Evolutionary conservation across 139 green algal species (phyloP).

Genomic region (Picochlorum costavermella): DNA sequence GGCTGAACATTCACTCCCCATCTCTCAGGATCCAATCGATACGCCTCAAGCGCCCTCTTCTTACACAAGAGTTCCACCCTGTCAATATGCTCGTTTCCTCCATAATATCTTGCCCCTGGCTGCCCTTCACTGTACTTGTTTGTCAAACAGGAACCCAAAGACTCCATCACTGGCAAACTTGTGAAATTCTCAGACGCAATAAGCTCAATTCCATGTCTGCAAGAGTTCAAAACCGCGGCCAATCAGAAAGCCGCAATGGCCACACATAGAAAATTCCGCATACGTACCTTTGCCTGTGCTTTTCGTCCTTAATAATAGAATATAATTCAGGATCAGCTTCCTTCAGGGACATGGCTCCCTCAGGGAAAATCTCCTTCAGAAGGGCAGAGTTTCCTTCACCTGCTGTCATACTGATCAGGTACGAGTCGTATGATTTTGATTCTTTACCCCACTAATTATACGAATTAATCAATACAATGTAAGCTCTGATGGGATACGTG

Average conservation of each 20-base stretch:
- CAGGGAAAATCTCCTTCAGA: slow-evolving; percentile 73
- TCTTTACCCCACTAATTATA: too few relatives aligned
- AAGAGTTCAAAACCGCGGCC: not conserved
- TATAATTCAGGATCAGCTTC: slow-evolving; percentile 86
- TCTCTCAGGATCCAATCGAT: slow-evolving; percentile 43
- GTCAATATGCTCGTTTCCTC: slow-evolving; percentile 94
- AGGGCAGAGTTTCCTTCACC: not conserved
- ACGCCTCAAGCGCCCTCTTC: slow-evolving; percentile 60
- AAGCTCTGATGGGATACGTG: too few relatives aligned
- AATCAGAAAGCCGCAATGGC: not conserved
- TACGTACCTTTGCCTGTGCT: slow-evolving; percentile 76
- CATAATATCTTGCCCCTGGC: slow-evolving; percentile 91
- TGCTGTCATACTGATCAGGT: not conserved
- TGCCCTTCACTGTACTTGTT: slow-evolving; percentile 99
- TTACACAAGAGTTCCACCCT: slow-evolving; percentile 43
- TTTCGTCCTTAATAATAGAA: slow-evolving; percentile 88
- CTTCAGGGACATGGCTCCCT: slow-evolving; percentile 53
- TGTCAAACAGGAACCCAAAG: slow-evolving; percentile 87
- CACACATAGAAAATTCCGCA: not conserved
- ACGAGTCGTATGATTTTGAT: too few relatives aligned
- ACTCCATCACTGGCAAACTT: slow-evolving; percentile 84
- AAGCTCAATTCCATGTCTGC: slow-evolving; percentile 92
- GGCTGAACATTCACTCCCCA: slow-evolving; percentile 89
- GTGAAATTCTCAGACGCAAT: slow-evolving; percentile 99
- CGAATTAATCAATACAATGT: too few relatives aligned